Percentiles rank a stretch among this genome's conserved stretches.
phyloP scores from a whole-genome alignment of 148 eudicot species.

The Amaranthus hypochondriacus region DNA sequence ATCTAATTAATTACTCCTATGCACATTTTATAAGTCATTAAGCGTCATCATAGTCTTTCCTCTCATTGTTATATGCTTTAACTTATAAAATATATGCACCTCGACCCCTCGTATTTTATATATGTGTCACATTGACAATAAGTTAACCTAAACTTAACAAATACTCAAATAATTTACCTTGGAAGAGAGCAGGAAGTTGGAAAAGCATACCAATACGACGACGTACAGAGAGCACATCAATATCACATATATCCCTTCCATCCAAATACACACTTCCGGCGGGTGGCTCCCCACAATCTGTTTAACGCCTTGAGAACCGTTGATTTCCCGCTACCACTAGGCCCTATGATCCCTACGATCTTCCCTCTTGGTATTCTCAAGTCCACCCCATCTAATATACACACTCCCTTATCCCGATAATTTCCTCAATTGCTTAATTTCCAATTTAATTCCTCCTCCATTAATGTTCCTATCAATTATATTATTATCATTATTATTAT shows the following conservation, averaged over 20 bases:
- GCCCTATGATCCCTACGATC: constrained; percentile 35
- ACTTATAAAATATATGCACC: no score
- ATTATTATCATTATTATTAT: neutral
- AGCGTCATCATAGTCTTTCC: no score
- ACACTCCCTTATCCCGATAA: constrained; percentile 22
- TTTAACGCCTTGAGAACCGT: constrained; percentile 29
- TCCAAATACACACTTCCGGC: constrained; percentile 27
- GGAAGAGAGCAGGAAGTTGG: constrained; percentile 31
- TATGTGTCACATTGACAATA: no score
- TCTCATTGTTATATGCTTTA: no score
- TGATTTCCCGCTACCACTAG: constrained; percentile 34
- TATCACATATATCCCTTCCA: constrained; percentile 23
- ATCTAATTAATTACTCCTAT: no score
- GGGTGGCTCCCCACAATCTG: constrained; percentile 37
- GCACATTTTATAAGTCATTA: no score
- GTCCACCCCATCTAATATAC: constrained; percentile 27
- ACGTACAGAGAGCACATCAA: constrained; percentile 34
- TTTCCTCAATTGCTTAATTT: constrained; percentile 20
- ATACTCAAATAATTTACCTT: constrained; percentile 11
- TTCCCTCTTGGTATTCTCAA: constrained; percentile 25
- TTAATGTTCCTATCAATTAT: neutral
- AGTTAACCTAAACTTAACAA: no score
- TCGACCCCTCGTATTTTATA: no score
- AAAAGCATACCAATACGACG: constrained; percentile 36
- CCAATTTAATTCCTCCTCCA: constrained; percentile 8